These are phyloP conservation scores for Obelidium mucronatum DNA, from an alignment of 192 early-diverging fungal species.

Conservation along the genomic window DNA sequence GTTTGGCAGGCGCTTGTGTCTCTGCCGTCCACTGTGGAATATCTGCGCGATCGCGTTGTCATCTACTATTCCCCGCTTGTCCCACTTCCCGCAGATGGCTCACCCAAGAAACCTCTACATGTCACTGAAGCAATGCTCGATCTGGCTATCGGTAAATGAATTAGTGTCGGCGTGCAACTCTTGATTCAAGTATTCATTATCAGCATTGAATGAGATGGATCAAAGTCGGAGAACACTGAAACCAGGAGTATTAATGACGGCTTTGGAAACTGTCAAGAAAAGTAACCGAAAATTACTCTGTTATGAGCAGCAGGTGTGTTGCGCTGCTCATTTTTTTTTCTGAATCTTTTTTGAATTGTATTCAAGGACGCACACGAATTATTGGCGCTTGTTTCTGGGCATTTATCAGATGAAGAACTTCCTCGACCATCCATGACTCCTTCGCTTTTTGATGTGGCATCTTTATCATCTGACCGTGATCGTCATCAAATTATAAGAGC, in stretches of 20 bases:
- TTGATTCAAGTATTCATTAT: conserved; percentile 5
- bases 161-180: no score
- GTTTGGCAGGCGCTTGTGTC: conserved; percentile 43
- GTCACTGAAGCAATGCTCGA: conserved; percentile 38
- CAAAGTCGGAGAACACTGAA: conserved; percentile 10
- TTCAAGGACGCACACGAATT: conserved; percentile 94
- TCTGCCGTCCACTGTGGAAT: conserved; percentile 45
- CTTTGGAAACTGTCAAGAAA: conserved; percentile 41
- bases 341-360: no score
- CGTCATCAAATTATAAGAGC: conserved; percentile 12
- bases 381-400: conserved; percentile 79
- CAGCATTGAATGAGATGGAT: conserved; percentile 37
- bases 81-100: neutral
- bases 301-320: conserved; percentile 52
- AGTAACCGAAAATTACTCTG: conserved; percentile 44
- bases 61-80: conserved; percentile 22
- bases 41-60: conserved; percentile 37
- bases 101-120: conserved; percentile 9
- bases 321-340: neutral
- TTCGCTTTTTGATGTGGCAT: conserved; percentile 14
- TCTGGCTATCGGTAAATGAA: conserved; percentile 25
- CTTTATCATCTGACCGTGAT: neutral
- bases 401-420: conserved; percentile 70
- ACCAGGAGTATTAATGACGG: conserved; percentile 40
- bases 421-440: neutral